Conservation (phyloP, 2,329 filamentous ascomycete species). For the Trichoderma arundinaceum region DNA sequence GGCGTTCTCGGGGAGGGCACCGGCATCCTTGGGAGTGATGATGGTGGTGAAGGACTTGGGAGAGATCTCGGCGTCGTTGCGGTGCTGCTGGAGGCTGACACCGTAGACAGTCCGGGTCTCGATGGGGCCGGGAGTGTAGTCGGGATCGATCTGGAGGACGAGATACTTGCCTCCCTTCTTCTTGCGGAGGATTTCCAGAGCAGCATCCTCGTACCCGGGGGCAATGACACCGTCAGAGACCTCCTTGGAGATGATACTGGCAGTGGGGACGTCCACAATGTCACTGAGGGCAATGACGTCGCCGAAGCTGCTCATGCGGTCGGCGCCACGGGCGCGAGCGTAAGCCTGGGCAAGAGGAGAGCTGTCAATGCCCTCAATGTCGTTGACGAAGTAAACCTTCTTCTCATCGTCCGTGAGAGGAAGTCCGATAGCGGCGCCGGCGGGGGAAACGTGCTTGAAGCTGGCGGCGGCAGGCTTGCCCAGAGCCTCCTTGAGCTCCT, state of each 20-base stretch:
- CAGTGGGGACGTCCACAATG: slow-evolving; percentile 87
- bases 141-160: slow-evolving; percentile 90
- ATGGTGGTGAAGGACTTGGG: slow-evolving; percentile 85
- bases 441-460: slow-evolving; percentile 99
- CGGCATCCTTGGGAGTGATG: slow-evolving; percentile 81
- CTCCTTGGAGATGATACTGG: slow-evolving; percentile 97
- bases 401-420: slow-evolving; percentile 85
- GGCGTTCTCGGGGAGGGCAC: slow-evolving; percentile 76
- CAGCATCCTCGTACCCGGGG: slow-evolving; percentile 81
- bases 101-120: slow-evolving; percentile 92
- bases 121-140: slow-evolving; percentile 78
- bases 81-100: slow-evolving; percentile 84
- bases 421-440: slow-evolving; percentile 91
- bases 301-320: slow-evolving; percentile 98
- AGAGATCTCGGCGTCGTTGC: slow-evolving; percentile 87
- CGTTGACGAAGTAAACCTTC: slow-evolving; percentile 98
- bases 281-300: slow-evolving; percentile 95
- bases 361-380: slow-evolving; percentile 85
- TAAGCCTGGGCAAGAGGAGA: slow-evolving; percentile 93
- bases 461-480: slow-evolving; percentile 89
- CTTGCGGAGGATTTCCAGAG: slow-evolving; percentile 89
- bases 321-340: slow-evolving; percentile 90
- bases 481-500: slow-evolving; percentile 90
- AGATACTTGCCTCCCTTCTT: slow-evolving; percentile 99
- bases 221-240: slow-evolving; percentile 97